Base-by-base conservation (phyloP, 805 yeast species). In the Wickerhamiella sorbophila region DNA sequence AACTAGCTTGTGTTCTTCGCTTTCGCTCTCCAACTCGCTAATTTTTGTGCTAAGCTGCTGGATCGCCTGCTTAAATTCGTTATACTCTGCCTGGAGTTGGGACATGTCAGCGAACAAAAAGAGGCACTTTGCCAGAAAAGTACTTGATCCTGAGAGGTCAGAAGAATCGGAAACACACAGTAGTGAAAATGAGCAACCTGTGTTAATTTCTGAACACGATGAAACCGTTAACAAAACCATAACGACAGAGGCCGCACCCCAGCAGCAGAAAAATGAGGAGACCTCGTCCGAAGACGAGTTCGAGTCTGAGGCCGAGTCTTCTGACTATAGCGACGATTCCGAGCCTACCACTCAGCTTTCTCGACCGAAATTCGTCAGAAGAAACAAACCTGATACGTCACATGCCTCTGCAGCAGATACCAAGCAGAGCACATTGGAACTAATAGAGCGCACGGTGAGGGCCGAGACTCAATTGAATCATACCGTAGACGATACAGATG, bases 401-500 rank as follows among this genome's bases (percentile, higher is more conserved):
- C n/a, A n/a, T n/a, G 17, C 8, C 29, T 32, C n/a, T 35, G 32
- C 27, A 5, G 39, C 26, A 16, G 17, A 18, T n/a, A n/a, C 17
- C 9, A 40, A 40, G 21, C 16, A 19, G 10, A 32, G 26, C 20
- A 40, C 43, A 18, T 12, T 40, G 27, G 43, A 31, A 16, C 31
- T 32, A 4, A 33, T 40, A 19, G 34, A 24, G 17, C 38, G 36
- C 4, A 26, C 43, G 5, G 35, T 29, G 8, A 10, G 9, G 6
- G 35, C 22, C 17, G 14, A 29, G 12, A 26, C 17, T 9, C 20
- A 17, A 14, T 2, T 6, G 8, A 12, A 20, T 9, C n/a, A 53
- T 2, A 64, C 51, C 0, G 52, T 72, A 0, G 81, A 77, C 48
- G 86, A 78, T 50, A 70, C 78, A 0, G 83, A 78, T 49, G 75